Evolutionary conservation across 2,329 filamentous ascomycete species (phyloP).

Genomic region (Aspergillus unguis): DNA sequence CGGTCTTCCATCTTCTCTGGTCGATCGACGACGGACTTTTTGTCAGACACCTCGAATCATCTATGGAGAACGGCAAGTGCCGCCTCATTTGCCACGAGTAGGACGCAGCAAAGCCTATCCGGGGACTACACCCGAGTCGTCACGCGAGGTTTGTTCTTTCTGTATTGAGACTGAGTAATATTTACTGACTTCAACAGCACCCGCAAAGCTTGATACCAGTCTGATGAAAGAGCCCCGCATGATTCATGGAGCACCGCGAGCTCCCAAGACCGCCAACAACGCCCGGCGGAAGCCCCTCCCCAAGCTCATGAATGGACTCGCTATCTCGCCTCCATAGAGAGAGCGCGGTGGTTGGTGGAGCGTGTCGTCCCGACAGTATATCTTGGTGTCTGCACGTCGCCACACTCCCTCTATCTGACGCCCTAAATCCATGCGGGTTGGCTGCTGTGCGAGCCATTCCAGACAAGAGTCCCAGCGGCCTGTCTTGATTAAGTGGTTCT

Average conservation of each 20-base stretch:
- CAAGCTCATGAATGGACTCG: conserved; percentile 42
- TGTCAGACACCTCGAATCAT: conserved; percentile 62
- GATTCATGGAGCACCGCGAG: conserved; percentile 78
- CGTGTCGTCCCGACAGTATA: conserved; percentile 12
- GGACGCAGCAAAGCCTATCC: conserved; percentile 41
- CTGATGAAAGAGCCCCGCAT: conserved; percentile 90
- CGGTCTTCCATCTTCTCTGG: conserved; percentile 55
- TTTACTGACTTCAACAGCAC: conserved; percentile 58
- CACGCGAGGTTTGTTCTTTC: conserved; percentile 45
- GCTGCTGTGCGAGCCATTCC: conserved; percentile 1
- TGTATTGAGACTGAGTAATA: background rate
- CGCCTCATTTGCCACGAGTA: conserved; percentile 53
- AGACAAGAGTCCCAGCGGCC: background rate
- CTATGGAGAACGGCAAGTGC: conserved; percentile 62
- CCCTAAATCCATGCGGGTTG: conserved; percentile 3
- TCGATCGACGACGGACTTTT: conserved; percentile 51
- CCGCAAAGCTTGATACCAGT: conserved; percentile 76
- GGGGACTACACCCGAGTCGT: conserved; percentile 53
- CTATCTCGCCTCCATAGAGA: conserved; percentile 33
- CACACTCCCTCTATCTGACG: conserved; percentile 11
- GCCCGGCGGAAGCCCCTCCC: conserved; percentile 43
- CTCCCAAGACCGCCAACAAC: conserved; percentile 46
- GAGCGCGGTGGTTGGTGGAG: conserved; percentile 17
- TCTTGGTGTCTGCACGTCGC: conserved; percentile 12
- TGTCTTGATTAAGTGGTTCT: conserved; percentile 4